phyloP scores from a whole-genome alignment of 495 filamentous ascomycete species.

The Cryomyces minteri region DNA sequence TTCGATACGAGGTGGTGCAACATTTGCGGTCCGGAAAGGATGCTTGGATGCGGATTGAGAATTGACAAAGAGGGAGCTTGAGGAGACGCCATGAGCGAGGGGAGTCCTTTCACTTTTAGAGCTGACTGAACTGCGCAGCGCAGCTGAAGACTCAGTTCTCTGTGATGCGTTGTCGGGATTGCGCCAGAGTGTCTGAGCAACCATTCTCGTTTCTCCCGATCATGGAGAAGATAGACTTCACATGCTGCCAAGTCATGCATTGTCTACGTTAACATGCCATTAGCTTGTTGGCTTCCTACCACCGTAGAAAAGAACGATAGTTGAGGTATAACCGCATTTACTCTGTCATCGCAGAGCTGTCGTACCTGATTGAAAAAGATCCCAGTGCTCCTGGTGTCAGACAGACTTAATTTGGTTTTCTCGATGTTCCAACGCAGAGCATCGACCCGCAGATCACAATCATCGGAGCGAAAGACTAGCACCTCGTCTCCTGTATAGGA shows the following conservation, averaged over 20 bases:
- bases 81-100: background rate
- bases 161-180: too few relatives aligned
- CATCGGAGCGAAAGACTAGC: background rate
- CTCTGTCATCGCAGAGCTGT: too few relatives aligned
- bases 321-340: too few relatives aligned
- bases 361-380: too few relatives aligned
- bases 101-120: background rate
- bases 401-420: background rate
- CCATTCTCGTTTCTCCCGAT: too few relatives aligned
- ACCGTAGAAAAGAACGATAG: too few relatives aligned
- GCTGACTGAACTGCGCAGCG: background rate
- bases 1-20: slow-evolving; percentile 42
- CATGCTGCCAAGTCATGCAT: too few relatives aligned
- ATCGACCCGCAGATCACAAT: background rate
- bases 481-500: background rate
- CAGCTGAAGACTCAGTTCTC: background rate
- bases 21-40: slow-evolving; percentile 37
- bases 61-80: slow-evolving; percentile 30
- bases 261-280: too few relatives aligned
- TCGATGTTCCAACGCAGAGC: background rate
- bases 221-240: too few relatives aligned
- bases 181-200: too few relatives aligned
- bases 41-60: slow-evolving; percentile 35
- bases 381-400: too few relatives aligned
- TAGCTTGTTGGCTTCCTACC: too few relatives aligned